Conservation (phyloP, 129 eudicot genomes). For the Solidago caesia region DNA sequence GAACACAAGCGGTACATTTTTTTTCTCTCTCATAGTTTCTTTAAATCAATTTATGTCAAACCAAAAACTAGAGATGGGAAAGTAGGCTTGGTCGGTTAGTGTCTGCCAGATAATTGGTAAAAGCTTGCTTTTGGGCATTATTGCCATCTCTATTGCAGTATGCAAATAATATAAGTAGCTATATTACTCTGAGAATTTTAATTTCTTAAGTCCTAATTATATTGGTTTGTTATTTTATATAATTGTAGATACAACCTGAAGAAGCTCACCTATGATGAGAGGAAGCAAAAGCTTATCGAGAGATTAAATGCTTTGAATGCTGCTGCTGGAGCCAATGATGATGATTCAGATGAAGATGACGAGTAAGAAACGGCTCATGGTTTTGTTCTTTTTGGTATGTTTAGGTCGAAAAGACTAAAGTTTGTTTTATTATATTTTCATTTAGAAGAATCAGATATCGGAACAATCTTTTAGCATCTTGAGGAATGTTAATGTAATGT, state of each 20-base stretch:
- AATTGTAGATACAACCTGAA: slow-evolving; percentile 63
- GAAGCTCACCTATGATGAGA: slow-evolving; percentile 88
- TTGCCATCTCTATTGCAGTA: no score
- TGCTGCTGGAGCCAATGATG: slow-evolving; percentile 58
- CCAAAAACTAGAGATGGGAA: no score
- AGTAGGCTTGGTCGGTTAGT: no score
- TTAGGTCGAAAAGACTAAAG: slow-evolving; percentile 28
- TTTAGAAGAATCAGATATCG: slow-evolving; percentile 29
- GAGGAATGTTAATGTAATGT: slow-evolving; percentile 25
- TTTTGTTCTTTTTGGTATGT: slow-evolving; percentile 16
- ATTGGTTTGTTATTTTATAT: background rate
- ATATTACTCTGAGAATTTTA: background rate
- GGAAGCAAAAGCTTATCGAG: slow-evolving; percentile 77
- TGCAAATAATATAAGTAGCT: no score
- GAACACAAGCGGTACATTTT: slow-evolving; percentile 66
- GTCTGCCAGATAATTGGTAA: no score
- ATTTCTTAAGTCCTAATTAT: background rate
- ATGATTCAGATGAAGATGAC: slow-evolving; percentile 67
- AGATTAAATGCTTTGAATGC: slow-evolving; percentile 78
- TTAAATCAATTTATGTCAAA: no score
- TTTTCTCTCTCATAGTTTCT: no score
- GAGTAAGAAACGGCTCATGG: slow-evolving; percentile 27
- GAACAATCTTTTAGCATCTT: slow-evolving; percentile 8
- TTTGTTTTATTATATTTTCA: slow-evolving; percentile 18
- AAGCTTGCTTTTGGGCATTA: no score